These are phyloP conservation scores for Anisodus tanguticus DNA, from an alignment of 257 asterid genomes.

Conservation along the genomic window DNA sequence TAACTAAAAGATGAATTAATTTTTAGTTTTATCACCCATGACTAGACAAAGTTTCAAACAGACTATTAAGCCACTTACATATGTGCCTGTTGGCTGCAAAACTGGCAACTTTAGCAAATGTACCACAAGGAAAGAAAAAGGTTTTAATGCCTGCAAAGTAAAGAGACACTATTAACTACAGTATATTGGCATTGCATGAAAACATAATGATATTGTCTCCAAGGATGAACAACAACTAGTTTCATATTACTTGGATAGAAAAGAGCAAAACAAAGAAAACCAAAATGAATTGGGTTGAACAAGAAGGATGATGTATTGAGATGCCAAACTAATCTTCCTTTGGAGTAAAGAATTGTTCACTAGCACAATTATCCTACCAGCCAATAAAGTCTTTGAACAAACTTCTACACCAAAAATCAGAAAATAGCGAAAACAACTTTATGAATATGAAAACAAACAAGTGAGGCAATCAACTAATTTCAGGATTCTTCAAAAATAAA, in stretches of 20 bases:
- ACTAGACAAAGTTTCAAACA: neutral
- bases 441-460: neutral
- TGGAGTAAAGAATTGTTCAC: neutral
- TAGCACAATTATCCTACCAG: neutral
- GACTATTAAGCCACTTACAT: conserved; percentile 56
- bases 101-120: conserved; percentile 77
- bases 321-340: neutral
- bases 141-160: conserved; percentile 78
- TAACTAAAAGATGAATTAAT: neutral
- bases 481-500: neutral
- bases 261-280: neutral
- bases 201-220: neutral
- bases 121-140: conserved; percentile 73
- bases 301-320: neutral
- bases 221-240: neutral
- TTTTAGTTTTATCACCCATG: neutral
- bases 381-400: neutral
- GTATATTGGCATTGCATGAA: neutral
- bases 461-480: neutral
- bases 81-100: conserved; percentile 65
- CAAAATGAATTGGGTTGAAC: conserved; percentile 18
- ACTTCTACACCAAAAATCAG: neutral
- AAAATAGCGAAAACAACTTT: neutral
- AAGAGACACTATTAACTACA: neutral
- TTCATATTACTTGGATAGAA: neutral